phyloP scores from a whole-genome alignment of 2,329 filamentous ascomycete genomes.

The Hortaea werneckii region DNA sequence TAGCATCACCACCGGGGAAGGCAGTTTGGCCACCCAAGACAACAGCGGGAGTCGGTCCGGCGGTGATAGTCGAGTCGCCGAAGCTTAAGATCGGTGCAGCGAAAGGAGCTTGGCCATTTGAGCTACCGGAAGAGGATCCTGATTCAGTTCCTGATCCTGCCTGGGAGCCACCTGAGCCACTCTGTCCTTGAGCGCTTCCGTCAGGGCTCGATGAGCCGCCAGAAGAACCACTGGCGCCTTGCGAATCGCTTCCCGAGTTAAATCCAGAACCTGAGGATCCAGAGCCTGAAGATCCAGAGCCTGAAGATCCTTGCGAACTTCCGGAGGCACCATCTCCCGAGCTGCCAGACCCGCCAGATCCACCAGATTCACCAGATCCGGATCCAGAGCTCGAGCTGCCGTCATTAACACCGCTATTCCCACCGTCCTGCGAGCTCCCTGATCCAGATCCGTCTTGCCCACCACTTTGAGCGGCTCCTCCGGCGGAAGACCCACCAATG shows the following conservation, averaged over 20 bases:
- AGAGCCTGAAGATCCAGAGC: background rate
- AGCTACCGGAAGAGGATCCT: background rate
- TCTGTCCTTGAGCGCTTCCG: background rate
- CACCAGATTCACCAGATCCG: background rate
- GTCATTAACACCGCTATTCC: background rate
- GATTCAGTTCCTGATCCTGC: background rate
- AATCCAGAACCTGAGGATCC: background rate
- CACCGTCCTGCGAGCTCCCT: too few species aligned
- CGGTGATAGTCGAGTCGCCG: constrained; percentile 11
- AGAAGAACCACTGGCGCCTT: background rate
- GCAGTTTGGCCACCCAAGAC: constrained; percentile 20
- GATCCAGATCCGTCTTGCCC: background rate
- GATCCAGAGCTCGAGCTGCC: background rate
- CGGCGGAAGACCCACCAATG: too few species aligned
- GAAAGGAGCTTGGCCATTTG: background rate
- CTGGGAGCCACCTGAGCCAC: background rate
- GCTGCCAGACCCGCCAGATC: background rate
- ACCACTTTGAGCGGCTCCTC: too few species aligned
- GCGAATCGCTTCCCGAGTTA: background rate
- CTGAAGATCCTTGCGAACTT: background rate
- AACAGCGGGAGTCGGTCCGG: constrained; percentile 12
- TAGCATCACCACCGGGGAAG: constrained; percentile 16
- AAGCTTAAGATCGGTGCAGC: constrained; percentile 9
- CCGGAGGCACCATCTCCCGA: background rate
- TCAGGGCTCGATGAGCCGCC: background rate